phyloP scores from a whole-genome alignment of 306 rosid genomes.

The Dicorynia guianensis region DNA sequence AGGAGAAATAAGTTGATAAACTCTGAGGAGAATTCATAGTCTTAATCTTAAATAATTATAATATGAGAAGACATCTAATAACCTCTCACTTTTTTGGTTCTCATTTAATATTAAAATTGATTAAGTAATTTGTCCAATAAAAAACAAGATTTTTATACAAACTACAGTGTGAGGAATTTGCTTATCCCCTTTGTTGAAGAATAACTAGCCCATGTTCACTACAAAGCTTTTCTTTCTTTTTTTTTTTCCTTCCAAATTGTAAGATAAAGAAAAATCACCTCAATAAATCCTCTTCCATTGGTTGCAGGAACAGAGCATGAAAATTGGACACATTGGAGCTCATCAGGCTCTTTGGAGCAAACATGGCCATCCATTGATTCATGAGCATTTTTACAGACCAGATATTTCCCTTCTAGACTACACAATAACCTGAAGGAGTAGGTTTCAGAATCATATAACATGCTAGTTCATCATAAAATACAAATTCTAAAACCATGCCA shows the following conservation, averaged over 20 bases:
- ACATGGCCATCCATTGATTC: constrained; percentile 49
- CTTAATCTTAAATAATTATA: neutral
- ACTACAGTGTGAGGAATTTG: constrained; percentile 14
- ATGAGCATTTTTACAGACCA: constrained; percentile 59
- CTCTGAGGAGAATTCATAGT: neutral
- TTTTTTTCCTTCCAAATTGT: too few relatives aligned
- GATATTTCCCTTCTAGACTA: constrained; percentile 83
- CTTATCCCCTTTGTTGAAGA: constrained; percentile 28
- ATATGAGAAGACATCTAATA: neutral
- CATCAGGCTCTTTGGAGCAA: constrained; percentile 55
- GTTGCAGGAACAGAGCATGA: constrained; percentile 71
- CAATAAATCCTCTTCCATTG: constrained; percentile 90
- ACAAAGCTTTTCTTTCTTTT: neutral
- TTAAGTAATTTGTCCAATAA: neutral
- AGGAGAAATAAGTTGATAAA: neutral
- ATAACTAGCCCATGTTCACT: constrained; percentile 25
- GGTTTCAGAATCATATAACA: constrained; percentile 17
- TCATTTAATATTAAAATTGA: neutral
- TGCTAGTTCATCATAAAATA: constrained; percentile 27
- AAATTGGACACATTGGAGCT: constrained; percentile 67
- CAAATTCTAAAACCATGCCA: constrained; percentile 1
- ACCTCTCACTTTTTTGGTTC: neutral
- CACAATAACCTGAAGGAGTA: constrained; percentile 71
- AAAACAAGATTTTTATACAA: neutral
- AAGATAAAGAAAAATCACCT: constrained; percentile 56